Base-by-base conservation (phyloP, 306 rosid species). In the Echinosophora koreensis region DNA sequence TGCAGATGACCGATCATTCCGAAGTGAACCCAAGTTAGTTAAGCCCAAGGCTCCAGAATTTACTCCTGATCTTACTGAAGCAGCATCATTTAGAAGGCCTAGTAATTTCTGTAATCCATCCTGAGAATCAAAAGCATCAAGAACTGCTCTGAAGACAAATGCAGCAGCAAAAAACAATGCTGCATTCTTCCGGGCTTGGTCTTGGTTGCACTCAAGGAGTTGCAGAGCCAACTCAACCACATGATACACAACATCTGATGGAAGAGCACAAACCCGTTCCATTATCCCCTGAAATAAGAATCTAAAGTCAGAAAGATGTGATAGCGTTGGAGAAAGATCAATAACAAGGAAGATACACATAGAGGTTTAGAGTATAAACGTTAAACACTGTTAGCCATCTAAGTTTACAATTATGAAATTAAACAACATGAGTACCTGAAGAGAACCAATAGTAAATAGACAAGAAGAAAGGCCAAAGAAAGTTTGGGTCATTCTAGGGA, bases 261-360 rank as follows among this genome's bases (percentile, higher is more conserved):
- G 98, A 82, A 92, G 99, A 74, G 99, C 98, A 79, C 99, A 96
- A 42, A 96, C 99, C 18, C 97, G 89, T 70, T 96, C 99, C 99
- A 93, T 96, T 64, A 96, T 91, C 51, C 91, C 97, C 99, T 96
- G 86, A 77, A 80, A 66, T 37, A 35, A 84, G 27, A 65, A 13
- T 41, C 44, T 41, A 30, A 58, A 59, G 57, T 61, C 73, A 81
- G 49, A 74, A 68, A 54, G 58, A 71, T 66, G 63, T 12, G 41
- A 46, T 13, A 61, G 57, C 13, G 5, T 68, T 32, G 13, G 50
- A 47, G 28, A 14, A 42, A 70, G 30, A 50, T 32, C 44, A 15
- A 17, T 59, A 12, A 63, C 39, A 44, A 52, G 54, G 50, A 47
- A 56, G 35, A 57, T 17, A 50, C 16, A 27, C 22, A 60, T 2